A percentile compares a stretch with the other conserved stretches of the same genome.
Conservation (phyloP, 2,329 filamentous ascomycete genomes). For the Verticillium longisporum region DNA sequence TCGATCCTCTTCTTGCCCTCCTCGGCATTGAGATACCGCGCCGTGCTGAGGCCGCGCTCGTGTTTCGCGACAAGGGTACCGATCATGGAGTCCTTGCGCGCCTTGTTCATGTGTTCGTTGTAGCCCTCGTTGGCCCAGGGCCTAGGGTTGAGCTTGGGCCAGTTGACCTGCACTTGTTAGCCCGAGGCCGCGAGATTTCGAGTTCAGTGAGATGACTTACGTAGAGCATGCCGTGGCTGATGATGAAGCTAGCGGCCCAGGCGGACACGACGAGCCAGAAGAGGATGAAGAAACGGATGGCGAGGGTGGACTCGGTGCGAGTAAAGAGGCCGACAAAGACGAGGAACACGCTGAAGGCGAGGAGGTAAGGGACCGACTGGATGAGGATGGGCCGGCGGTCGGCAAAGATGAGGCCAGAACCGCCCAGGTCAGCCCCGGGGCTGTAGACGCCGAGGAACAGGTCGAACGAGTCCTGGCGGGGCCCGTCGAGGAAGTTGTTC, state of each 20-base stretch:
- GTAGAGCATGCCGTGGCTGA: constrained; percentile 82
- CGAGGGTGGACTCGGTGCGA: constrained; percentile 66
- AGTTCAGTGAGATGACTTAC: constrained; percentile 49
- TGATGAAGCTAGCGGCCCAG: constrained; percentile 73
- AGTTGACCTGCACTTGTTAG: constrained; percentile 67
- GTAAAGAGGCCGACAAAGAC: constrained; percentile 70
- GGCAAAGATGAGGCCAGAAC: constrained; percentile 63
- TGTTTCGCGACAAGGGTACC: constrained; percentile 68
- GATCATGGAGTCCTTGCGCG: constrained; percentile 74
- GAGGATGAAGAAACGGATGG: constrained; percentile 73
- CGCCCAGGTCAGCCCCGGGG: constrained; percentile 66
- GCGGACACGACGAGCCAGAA: constrained; percentile 66
- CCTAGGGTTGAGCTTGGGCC: constrained; percentile 91
- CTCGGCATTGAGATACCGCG: constrained; percentile 76
- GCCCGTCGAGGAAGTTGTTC: constrained; percentile 94
- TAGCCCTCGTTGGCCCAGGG: constrained; percentile 83
- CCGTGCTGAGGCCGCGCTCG: constrained; percentile 77
- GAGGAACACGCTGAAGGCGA: constrained; percentile 81
- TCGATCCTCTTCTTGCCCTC: constrained; percentile 99
- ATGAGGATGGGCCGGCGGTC: constrained; percentile 82
- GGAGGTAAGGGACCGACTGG: constrained; percentile 87
- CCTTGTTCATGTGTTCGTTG: constrained; percentile 76
- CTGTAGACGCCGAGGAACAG: constrained; percentile 85
- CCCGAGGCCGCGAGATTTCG: neutral
- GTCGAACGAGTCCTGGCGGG: constrained; percentile 91